Conservation (phyloP, 2,329 filamentous ascomycete genomes). For the Microcera coccophila region DNA sequence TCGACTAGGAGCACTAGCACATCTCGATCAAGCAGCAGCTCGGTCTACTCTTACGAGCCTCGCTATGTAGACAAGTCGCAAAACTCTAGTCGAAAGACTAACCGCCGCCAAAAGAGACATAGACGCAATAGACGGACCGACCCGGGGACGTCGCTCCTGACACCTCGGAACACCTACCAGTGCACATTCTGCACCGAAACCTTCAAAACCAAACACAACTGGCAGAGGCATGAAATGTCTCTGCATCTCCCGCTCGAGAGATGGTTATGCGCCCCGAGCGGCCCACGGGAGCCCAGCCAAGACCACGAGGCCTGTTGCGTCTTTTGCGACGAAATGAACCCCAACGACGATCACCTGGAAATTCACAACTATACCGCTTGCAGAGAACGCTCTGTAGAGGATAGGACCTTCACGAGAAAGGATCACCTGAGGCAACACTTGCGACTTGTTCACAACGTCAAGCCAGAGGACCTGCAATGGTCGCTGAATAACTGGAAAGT, state of each 20-base stretch:
- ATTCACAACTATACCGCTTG: constrained; percentile 42
- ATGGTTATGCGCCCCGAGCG: constrained; percentile 42
- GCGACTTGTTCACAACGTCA: constrained; percentile 39
- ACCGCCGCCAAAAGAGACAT: constrained; percentile 12
- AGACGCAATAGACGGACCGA: constrained; percentile 1
- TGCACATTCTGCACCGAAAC: constrained; percentile 46
- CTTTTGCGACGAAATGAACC: constrained; percentile 34
- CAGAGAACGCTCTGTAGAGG: constrained; percentile 42
- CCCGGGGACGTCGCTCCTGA: not conserved
- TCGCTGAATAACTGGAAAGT: constrained; percentile 33
- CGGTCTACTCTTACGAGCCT: constrained; percentile 10
- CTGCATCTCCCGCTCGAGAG: constrained; percentile 43
- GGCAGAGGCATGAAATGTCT: constrained; percentile 48
- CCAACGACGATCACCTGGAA: constrained; percentile 30
- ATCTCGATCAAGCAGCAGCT: constrained; percentile 14
- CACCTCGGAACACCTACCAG: constrained; percentile 28
- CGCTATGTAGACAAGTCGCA: no score
- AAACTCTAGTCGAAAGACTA: not conserved
- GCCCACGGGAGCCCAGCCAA: constrained; percentile 34
- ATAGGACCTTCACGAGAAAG: constrained; percentile 43
- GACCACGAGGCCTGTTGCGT: constrained; percentile 26
- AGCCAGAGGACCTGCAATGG: constrained; percentile 28
- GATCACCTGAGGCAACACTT: constrained; percentile 43
- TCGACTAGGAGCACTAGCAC: not conserved
- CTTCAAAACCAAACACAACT: constrained; percentile 43